Evolutionary conservation across 768 basidiomycete genomes (phyloP), one percentile per base, ranked within the genome.

Genomic region (Zangia roseola): DNA sequence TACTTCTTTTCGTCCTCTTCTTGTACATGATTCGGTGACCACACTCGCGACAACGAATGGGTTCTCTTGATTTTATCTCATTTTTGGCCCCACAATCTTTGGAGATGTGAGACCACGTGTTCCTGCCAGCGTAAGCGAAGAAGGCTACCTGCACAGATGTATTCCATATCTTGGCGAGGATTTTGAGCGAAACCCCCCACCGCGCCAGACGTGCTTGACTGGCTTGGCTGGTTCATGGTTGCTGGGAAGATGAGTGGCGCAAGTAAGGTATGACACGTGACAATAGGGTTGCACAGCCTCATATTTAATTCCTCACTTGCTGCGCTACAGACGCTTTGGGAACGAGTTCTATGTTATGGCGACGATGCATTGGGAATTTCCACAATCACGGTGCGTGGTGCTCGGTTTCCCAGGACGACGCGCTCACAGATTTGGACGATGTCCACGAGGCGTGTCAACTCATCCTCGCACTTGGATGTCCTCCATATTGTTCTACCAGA

Each of bases 11-110:
- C 20, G 94, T 95, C 61, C 95, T 76, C 70, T 94, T 97, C 73
- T 98, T 98, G 72, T 97, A 97, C 91, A 98, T 94, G 67, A 98
- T 95, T 44, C 95, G 84, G 69, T 97, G 95, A 4, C 95, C 95
- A 62, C 95, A 98, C 64, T 97, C 93, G 57, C 89, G 80, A 71
- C 95, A 98, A 48, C 95, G 86, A 55, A 97, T 94, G 36, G 92
- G 91, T 67, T 98, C 95, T 50, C 91, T 77, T 8, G 90, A 76
- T 69, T 84, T 87, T 65, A 97, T 93, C 63, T 90, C 86, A 68
- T 94, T 97, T 72, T 88, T 88, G 1, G 86, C 88, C 52, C 91
- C 90, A 65, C 94, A 97, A 65, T 97, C 94, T 92, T 61, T 31
- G 40, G 12, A 38, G 33, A 19, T 43, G 45, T 60, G 59, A 59